Percentiles rank a stretch among this genome's conserved stretches.
phyloP scores from a whole-genome alignment of 805 yeast genomes.

The Kazachstania martiniae region DNA sequence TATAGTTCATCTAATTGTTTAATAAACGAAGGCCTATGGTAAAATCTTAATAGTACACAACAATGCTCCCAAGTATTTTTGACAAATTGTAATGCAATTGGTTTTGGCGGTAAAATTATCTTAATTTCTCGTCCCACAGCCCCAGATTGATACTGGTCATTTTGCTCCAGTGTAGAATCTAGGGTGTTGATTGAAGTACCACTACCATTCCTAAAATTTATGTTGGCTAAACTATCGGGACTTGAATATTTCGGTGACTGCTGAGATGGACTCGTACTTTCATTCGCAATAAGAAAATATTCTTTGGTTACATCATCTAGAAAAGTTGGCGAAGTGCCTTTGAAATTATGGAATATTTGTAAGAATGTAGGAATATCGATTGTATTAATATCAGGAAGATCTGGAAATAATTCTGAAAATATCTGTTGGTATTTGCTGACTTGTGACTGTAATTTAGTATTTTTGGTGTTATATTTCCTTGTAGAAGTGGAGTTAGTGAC shows the following conservation, averaged over 20 bases:
- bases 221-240: slow-evolving; percentile 7
- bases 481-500: slow-evolving; percentile 1
- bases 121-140: slow-evolving; percentile 40
- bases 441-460: slow-evolving; percentile 10
- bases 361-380: slow-evolving; percentile 20
- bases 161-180: slow-evolving; percentile 3
- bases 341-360: slow-evolving; percentile 16
- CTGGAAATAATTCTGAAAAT: slow-evolving; percentile 18
- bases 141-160: slow-evolving; percentile 1
- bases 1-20: slow-evolving; percentile 67
- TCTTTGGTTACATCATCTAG: slow-evolving; percentile 18
- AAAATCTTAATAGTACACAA: slow-evolving; percentile 73
- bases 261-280: slow-evolving; percentile 4
- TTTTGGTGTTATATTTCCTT: slow-evolving; percentile 7
- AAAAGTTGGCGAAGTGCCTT: slow-evolving; percentile 4
- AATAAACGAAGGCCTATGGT: slow-evolving; percentile 75
- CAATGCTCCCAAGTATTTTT: slow-evolving; percentile 80
- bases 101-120: slow-evolving; percentile 66
- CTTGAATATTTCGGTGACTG: slow-evolving; percentile 8
- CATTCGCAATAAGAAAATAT: slow-evolving; percentile 12
- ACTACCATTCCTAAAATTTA: slow-evolving; percentile 2
- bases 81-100: slow-evolving; percentile 60
- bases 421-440: slow-evolving; percentile 15
- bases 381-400: slow-evolving; percentile 17
- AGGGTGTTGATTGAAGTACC: slow-evolving; percentile 1